These are phyloP conservation scores for Pseudocohnilembus persalinus DNA, from an alignment of 169 alveolate genomes.

Conservation along the genomic window DNA sequence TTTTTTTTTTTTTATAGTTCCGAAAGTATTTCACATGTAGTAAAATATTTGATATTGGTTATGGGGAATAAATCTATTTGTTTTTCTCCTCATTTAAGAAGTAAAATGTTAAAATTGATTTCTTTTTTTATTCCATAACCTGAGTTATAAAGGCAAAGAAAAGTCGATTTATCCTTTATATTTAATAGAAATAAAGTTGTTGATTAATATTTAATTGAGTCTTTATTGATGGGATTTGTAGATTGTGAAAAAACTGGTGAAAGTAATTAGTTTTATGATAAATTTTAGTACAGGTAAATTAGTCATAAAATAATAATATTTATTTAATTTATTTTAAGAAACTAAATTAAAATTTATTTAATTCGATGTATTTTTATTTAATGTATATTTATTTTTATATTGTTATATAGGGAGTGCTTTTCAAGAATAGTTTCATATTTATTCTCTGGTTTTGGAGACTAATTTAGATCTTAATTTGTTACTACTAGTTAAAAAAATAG, in stretches of 20 bases:
- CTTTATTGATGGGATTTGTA: neutral
- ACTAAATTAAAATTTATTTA: too few relatives aligned
- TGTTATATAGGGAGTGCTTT: neutral
- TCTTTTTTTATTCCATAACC: neutral
- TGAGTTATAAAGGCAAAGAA: neutral
- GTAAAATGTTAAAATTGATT: neutral
- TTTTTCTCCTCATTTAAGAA: neutral
- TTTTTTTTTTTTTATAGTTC: neutral
- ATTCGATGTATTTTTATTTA: too few relatives aligned
- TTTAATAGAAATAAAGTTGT: neutral
- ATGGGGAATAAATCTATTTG: neutral
- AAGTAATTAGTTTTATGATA: neutral
- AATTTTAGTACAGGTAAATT: neutral
- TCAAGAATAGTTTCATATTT: neutral
- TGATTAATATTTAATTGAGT: neutral
- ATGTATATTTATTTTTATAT: too few relatives aligned
- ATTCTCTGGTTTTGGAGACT: neutral
- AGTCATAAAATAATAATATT: too few relatives aligned
- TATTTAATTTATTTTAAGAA: too few relatives aligned
- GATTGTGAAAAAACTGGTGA: neutral
- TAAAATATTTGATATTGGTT: too few relatives aligned
- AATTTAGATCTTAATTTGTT: too few relatives aligned
- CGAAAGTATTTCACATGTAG: neutral
- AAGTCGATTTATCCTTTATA: neutral
- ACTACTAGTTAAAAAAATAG: too few relatives aligned